Base-by-base conservation (phyloP, 345 rosid species). In the Arabis alpina region DNA sequence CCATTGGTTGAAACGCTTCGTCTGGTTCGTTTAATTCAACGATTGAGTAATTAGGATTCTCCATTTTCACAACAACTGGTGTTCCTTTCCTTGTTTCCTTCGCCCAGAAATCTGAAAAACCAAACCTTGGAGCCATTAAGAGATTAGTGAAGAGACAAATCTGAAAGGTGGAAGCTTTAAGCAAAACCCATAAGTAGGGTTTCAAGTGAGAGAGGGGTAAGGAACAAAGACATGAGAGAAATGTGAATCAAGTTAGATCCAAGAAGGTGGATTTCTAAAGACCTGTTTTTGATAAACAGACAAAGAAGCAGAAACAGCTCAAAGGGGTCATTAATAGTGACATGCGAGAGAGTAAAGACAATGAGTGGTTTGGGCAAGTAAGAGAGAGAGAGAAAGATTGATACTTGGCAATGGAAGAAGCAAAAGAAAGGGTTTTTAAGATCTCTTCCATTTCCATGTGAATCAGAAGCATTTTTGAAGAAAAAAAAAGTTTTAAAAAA, bases 31-130 rank as follows among this genome's bases (percentile, higher is more conserved):
- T 78, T 55, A 89, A 84, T 83, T 91, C 97, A 13, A 89, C 86
- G 6, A 87, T 86, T 3, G 97, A 89, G 81, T 81, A 87, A 70
- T 82, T 89, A 6, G 96, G 88, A 76, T 85, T 87, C 81, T 85
- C 93, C 96, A 91, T 91, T 76, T 77, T 91, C 32, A 88, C 96
- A 34, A 87, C 92, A 42, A 91, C 96, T 6, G 97, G 93, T 16
- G 87, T 83, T 5, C 93, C 93, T 64, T 75, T 85, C 78, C 82
- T 82, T 42, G 76, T 71, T 6, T 84, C 83, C 48, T 87, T 86
- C 13, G 68, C 71, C 93, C 92, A 82, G 84, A 83, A 84, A n/a
- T 76, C 79, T 9, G 87, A 80, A 77, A 88, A 88, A 80, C 81
- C 81, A 49, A 83, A 74, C 51, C 86, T 78, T 58, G 88, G 84